Evolutionary conservation across 345 rosid species (phyloP).

Genomic region (Alliaria petiolata): DNA sequence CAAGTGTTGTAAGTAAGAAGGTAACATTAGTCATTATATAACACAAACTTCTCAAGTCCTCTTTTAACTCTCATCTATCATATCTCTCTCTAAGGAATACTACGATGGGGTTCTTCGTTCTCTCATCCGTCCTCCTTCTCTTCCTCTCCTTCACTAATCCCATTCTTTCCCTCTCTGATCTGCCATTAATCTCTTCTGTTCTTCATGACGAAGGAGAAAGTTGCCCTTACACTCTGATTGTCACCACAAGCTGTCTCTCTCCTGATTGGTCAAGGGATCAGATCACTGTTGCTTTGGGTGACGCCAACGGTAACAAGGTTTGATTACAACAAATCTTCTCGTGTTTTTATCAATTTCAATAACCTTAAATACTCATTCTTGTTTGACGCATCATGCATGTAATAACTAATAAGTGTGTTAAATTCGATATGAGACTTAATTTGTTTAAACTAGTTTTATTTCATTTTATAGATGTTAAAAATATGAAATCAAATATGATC

Average conservation of each 20-base stretch:
- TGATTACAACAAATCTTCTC: neutral
- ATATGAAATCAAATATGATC: neutral
- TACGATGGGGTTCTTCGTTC: neutral
- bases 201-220: conserved; percentile 3
- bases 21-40: neutral
- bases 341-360: neutral
- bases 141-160: neutral
- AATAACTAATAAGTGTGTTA: neutral
- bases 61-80: neutral
- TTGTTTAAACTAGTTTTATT: neutral
- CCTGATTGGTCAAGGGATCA: conserved; percentile 24
- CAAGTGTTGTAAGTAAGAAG: conserved; percentile 1
- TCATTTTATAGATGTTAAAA: neutral
- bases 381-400: neutral
- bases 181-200: conserved; percentile 6
- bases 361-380: neutral
- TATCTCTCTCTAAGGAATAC: neutral
- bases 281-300: conserved; percentile 16
- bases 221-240: conserved; percentile 29
- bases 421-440: neutral
- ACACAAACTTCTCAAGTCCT: neutral
- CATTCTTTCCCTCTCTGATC: neutral
- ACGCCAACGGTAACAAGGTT: conserved; percentile 21
- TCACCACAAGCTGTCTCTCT: conserved; percentile 27
- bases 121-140: conserved; percentile 10